Percentiles rank a stretch among this genome's conserved stretches.
Conservation (phyloP, 2,329 filamentous ascomycete species). For the Xylaria polymorpha region DNA sequence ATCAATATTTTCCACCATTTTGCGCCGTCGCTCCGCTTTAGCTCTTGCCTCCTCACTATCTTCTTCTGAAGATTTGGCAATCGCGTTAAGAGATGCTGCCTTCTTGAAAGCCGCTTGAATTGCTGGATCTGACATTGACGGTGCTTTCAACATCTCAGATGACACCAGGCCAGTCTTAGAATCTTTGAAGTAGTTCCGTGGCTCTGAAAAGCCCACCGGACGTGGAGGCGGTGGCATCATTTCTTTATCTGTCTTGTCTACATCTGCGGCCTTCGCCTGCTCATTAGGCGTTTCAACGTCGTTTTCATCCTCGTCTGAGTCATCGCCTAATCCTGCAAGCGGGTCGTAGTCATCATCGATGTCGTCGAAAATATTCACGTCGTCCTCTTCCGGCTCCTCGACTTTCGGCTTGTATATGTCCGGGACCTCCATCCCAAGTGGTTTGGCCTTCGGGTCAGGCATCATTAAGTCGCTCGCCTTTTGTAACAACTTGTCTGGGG, state of each 20-base stretch:
- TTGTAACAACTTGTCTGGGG: constrained; percentile 50
- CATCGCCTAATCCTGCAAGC: constrained; percentile 66
- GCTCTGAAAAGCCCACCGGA: constrained; percentile 51
- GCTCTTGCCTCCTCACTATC: constrained; percentile 61
- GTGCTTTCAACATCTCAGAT: constrained; percentile 61
- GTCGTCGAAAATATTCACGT: constrained; percentile 74
- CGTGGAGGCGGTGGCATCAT: constrained; percentile 62
- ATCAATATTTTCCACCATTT: constrained; percentile 78
- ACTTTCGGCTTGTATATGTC: constrained; percentile 65
- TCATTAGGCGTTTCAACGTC: constrained; percentile 43
- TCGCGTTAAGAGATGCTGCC: constrained; percentile 73
- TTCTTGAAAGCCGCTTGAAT: constrained; percentile 88
- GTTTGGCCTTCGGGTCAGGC: constrained; percentile 66
- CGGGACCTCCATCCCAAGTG: constrained; percentile 74
- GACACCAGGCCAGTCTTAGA: constrained; percentile 66
- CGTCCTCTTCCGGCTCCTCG: constrained; percentile 63
- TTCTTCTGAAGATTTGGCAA: constrained; percentile 54
- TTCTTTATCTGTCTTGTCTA: constrained; percentile 44
- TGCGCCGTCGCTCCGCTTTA: constrained; percentile 75
- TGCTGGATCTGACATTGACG: constrained; percentile 77
- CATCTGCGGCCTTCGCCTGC: constrained; percentile 38
- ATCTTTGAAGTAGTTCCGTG: constrained; percentile 72
- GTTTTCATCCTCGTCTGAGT: constrained; percentile 55
- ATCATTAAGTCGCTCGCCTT: constrained; percentile 59
- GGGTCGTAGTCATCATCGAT: constrained; percentile 76